Percentiles rank a stretch among this genome's conserved stretches.
These are phyloP conservation scores for Podila epigama DNA, from an alignment of 192 early-diverging fungal genomes.

Conservation along the genomic window DNA sequence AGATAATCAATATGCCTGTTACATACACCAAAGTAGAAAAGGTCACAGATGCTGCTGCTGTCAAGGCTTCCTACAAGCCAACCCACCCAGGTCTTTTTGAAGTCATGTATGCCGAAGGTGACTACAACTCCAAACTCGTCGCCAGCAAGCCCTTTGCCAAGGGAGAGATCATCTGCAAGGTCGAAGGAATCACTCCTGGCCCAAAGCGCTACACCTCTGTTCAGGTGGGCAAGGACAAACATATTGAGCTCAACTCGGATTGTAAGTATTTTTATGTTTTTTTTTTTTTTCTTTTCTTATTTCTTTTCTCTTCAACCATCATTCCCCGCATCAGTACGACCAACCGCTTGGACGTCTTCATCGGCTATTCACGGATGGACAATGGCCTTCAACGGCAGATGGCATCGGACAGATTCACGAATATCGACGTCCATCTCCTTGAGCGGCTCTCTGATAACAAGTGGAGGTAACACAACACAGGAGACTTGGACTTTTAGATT, in stretches of 20 bases:
- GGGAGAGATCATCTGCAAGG: constrained; percentile 49
- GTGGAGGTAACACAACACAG: too few relatives aligned
- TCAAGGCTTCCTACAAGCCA: constrained; percentile 49
- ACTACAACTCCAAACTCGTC: constrained; percentile 57
- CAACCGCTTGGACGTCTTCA: too few relatives aligned
- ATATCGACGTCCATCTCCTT: too few relatives aligned
- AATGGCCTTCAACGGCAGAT: too few relatives aligned
- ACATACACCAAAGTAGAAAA: constrained; percentile 47
- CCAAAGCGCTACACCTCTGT: constrained; percentile 61
- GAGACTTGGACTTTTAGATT: too few relatives aligned
- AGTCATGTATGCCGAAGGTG: constrained; percentile 49
- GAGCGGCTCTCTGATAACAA: too few relatives aligned
- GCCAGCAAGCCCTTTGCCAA: constrained; percentile 50
- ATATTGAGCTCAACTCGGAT: constrained; percentile 65
- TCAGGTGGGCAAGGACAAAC: constrained; percentile 54
- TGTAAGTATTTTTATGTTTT: constrained; percentile 16
- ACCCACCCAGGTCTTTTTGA: constrained; percentile 54
- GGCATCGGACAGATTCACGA: too few relatives aligned
- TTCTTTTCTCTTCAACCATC: too few relatives aligned
- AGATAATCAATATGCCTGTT: constrained; percentile 22
- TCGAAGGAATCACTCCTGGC: constrained; percentile 59
- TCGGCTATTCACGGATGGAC: too few relatives aligned
- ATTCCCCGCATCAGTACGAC: too few relatives aligned
- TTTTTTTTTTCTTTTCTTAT: not conserved
- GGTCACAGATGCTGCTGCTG: constrained; percentile 43